Conservation (phyloP, 2,329 filamentous ascomycete species). For the Verticillium albo-atrum region DNA sequence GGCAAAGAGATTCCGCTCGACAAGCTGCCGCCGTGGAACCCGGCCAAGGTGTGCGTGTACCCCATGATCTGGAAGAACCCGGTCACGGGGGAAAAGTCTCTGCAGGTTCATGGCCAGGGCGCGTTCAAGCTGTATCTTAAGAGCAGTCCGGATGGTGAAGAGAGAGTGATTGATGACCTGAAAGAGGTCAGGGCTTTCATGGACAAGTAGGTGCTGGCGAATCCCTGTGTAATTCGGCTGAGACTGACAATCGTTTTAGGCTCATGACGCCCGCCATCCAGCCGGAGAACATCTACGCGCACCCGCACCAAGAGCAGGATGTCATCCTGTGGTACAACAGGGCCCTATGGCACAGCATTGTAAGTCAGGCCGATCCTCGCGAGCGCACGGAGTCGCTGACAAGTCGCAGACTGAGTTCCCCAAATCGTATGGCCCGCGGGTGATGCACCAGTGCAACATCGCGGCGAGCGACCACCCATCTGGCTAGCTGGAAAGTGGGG, state of each 20-base stretch:
- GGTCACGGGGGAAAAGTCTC: conserved; percentile 32
- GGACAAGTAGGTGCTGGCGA: conserved; percentile 26
- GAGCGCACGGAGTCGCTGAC: conserved; percentile 32
- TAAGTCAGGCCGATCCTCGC: conserved; percentile 12
- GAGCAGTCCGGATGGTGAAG: conserved; percentile 23
- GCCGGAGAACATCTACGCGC: conserved; percentile 36
- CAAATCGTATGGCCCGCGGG: conserved; percentile 28
- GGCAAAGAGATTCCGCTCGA: conserved; percentile 32
- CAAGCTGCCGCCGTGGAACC: conserved; percentile 25
- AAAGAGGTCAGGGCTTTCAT: conserved; percentile 29
- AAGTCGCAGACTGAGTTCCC: conserved; percentile 35
- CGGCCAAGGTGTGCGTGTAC: conserved; percentile 26
- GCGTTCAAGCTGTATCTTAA: conserved; percentile 33
- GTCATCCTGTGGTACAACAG: conserved; percentile 38
- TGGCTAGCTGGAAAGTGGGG: background rate
- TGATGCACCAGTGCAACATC: conserved; percentile 33
- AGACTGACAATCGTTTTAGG: conserved; percentile 14
- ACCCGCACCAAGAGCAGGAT: conserved; percentile 35
- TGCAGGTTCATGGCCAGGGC: conserved; percentile 30
- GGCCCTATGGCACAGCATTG: conserved; percentile 32
- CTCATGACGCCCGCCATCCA: conserved; percentile 31
- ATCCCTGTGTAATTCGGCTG: conserved; percentile 5
- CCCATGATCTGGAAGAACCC: conserved; percentile 44
- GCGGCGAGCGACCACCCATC: conserved; percentile 18
- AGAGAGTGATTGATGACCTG: conserved; percentile 31